These are phyloP conservation scores for Priceomyces haplophilus DNA, from an alignment of 805 yeast genomes.

Conservation along the genomic window DNA sequence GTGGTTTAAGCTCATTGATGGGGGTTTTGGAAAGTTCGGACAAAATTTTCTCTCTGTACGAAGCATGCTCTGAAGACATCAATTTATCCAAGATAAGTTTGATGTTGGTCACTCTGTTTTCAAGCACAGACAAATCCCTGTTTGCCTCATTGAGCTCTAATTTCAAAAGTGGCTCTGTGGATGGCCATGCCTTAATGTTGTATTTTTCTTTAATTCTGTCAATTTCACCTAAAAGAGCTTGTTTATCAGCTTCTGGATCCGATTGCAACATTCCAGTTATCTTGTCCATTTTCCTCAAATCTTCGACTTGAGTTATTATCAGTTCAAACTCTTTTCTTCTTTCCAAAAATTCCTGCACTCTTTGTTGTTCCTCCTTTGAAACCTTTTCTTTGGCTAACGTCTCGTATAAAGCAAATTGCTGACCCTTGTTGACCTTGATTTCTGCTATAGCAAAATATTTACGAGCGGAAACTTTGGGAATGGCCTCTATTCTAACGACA, in stretches of 20 bases:
- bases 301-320: constrained; percentile 34
- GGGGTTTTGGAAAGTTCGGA: constrained; percentile 17
- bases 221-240: constrained; percentile 27
- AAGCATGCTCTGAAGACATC: constrained; percentile 24
- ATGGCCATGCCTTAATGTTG: constrained; percentile 40
- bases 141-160: constrained; percentile 27
- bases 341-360: constrained; percentile 51
- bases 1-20: constrained; percentile 17
- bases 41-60: constrained; percentile 22
- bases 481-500: constrained; percentile 85
- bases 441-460: constrained; percentile 92
- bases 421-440: constrained; percentile 84
- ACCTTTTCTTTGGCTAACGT: constrained; percentile 68
- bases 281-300: constrained; percentile 34
- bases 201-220: constrained; percentile 36
- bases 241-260: constrained; percentile 21
- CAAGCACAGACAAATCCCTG: constrained; percentile 25
- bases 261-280: constrained; percentile 24
- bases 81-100: constrained; percentile 28
- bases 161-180: constrained; percentile 36
- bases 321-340: constrained; percentile 32
- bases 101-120: constrained; percentile 28
- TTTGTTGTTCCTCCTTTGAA: constrained; percentile 58
- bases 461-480: constrained; percentile 77
- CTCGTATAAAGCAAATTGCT: constrained; percentile 81